Evolutionary conservation across 208 protist species (phyloP).

Genomic region (Crithidia fasciculata): DNA sequence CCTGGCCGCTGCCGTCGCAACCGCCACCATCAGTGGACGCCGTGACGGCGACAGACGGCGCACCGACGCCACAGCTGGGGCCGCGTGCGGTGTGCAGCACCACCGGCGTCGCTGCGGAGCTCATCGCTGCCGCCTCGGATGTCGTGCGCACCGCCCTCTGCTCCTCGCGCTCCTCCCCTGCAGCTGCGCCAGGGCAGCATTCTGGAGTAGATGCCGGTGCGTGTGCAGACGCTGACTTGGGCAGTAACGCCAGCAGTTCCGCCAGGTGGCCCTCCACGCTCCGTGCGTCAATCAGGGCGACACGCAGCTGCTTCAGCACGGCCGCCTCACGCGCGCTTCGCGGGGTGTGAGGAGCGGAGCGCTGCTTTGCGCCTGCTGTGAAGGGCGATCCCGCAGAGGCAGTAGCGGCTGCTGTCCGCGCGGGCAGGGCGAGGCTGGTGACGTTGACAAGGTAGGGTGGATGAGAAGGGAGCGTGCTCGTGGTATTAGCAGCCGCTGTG

Average conservation of each 20-base stretch:
- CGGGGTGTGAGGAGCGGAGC: conserved; percentile 16
- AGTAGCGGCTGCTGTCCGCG: neutral
- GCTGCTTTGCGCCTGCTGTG: neutral
- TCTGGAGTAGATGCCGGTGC: neutral
- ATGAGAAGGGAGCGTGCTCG: neutral
- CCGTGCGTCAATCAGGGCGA: conserved; percentile 26
- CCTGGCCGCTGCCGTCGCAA: neutral
- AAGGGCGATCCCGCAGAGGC: neutral
- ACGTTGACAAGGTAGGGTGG: neutral
- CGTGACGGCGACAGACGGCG: neutral
- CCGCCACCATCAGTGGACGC: neutral
- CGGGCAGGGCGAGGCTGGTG: neutral
- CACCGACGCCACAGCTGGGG: neutral
- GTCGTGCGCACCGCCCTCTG: neutral
- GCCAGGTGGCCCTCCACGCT: conserved; percentile 24
- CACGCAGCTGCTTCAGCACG: conserved; percentile 20
- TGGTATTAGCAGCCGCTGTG: neutral
- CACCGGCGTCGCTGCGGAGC: neutral
- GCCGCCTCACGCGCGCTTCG: conserved; percentile 10
- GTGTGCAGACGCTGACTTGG: neutral
- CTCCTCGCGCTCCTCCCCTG: neutral
- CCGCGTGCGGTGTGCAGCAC: neutral
- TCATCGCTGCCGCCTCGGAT: neutral
- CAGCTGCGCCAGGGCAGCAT: neutral
- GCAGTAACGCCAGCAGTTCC: conserved; percentile 17